Evolutionary conservation across 2,329 filamentous ascomycete species (phyloP), one percentile per base, ranked within the genome.

Genomic region (Trichoderma brevicompactum): DNA sequence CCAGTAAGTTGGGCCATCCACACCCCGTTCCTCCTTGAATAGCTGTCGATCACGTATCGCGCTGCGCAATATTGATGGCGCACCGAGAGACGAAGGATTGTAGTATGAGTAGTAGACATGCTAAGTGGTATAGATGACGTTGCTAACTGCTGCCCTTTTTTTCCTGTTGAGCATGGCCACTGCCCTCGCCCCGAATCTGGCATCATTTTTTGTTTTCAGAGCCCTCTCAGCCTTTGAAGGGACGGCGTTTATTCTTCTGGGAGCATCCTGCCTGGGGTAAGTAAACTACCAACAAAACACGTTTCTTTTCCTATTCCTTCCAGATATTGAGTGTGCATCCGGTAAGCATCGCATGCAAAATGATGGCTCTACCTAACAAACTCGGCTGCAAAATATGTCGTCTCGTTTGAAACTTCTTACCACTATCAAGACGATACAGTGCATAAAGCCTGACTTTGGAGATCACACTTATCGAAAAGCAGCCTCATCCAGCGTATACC

Each of bases 151-250:
- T 0, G 75, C 83, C 0, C 78, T 91, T 1, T 92, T 94, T 76
- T 85, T 88, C 58, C 80, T 80, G 1, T 89, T 90, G 71, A 91
- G 87, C n/a, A 80, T 92, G 36, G 91, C 88, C 34, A 91, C 90
- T 0, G 89, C 91, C 0, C 76, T 93, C 12, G 84, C 91, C 3
- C 90, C 90, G 0, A 90, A 92, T 69, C 79, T 94, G 19, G 84
- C 83, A 1, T 79, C 86, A 0, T 94, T 92, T 75, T 92, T 91
- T 73, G 81, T 92, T 58, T 92, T 94, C 72, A 86, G 91, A 7
- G 85, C 91, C 53, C 79, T 92, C 34, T 91, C 89, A 0, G 91
- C 90, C 0, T 90, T 92, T 70, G 87, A 91, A 76, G 90, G 90
- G 13, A 92, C 90, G 0, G 86, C 87, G 0, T 92, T 94, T 69